Evolutionary conservation across 148 eudicot species (phyloP), one percentile per base, ranked within the genome.

Genomic region (Limonium bicolor): DNA sequence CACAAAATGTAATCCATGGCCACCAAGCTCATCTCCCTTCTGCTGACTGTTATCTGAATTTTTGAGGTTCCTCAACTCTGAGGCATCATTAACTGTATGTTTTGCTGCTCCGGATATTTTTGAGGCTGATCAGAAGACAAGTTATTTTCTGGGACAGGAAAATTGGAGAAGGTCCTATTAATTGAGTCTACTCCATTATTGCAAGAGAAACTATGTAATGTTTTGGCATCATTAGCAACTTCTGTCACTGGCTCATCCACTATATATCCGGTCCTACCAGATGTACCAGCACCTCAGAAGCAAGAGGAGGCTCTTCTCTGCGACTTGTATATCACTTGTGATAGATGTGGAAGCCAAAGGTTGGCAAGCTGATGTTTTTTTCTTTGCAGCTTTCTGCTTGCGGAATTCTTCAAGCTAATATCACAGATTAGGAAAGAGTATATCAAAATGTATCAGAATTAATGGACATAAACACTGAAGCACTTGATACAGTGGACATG

Each of bases 351-450:
- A 48, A 60, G 46, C 28, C 31, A 14, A 48, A 57, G 49, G 40
- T 52, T 72, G 76, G 55, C 63, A 52, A n/a, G 55, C 34, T 21
- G 73, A 32, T 9, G 52, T 54, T 28, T 59, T 38, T 63, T 84
- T 90, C 56, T 84, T 80, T 27, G 84, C 76, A 39, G 78, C 94
- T 70, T 68, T 90, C 61, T 80, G 81, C 77, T 77, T 82, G 18
- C 93, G 78, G 27, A 80, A 90, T 64, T 90, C 95, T 69, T 85
- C 93, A 41, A 90, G 74, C 99, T 90, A 67, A 68, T 33, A 38
- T 16, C n/a, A 28, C 30, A 43, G 13, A 41, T 22, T 34, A 35
- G 25, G 6, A 28, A 28, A 32, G 5, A 47, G 29, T n/a, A n/a
- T n/a, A n/a, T n/a, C 36, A 51, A 61, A 36, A 27, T 8, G 5